Evolutionary conservation across 768 basidiomycete genomes (phyloP).

Genomic region (Leccinum pellstonianum): DNA sequence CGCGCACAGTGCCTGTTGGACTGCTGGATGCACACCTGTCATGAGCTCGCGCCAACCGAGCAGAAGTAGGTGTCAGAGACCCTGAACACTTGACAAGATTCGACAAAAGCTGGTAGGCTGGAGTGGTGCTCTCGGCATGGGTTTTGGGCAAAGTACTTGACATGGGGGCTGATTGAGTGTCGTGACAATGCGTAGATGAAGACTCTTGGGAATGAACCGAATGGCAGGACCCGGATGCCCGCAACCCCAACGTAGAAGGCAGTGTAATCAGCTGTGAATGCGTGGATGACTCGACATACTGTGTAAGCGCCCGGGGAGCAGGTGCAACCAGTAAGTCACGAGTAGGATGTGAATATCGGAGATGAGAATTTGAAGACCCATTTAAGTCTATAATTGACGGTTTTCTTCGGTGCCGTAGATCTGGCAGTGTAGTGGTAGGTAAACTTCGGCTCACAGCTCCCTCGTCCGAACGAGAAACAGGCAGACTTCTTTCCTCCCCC

Average conservation of each 20-base stretch:
- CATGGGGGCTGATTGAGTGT: background rate
- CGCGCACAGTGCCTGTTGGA: conserved; percentile 29
- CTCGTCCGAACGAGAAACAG: conserved; percentile 12
- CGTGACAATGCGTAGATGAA: conserved; percentile 1
- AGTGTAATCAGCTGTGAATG: conserved; percentile 54
- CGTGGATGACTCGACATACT: conserved; percentile 60
- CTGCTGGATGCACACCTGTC: conserved; percentile 36
- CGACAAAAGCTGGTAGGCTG: conserved; percentile 63
- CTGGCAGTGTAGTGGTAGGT: conserved; percentile 37
- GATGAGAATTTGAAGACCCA: conserved; percentile 31
- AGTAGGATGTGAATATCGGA: conserved; percentile 51
- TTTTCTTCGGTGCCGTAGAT: conserved; percentile 38
- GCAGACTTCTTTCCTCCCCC: conserved; percentile 16
- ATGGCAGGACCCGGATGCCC: conserved; percentile 36
- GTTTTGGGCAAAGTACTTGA: conserved; percentile 35
- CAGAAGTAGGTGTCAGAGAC: conserved; percentile 26
- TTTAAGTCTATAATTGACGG: conserved; percentile 46
- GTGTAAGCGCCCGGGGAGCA: conserved; percentile 72
- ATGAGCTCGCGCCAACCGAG: conserved; percentile 33
- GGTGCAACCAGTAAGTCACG: conserved; percentile 60
- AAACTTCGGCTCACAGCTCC: conserved; percentile 44
- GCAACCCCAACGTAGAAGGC: conserved; percentile 71
- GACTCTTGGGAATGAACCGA: conserved; percentile 12
- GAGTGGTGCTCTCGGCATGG: conserved; percentile 44
- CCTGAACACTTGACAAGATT: conserved; percentile 46